Evolutionary conservation across 1,284 basidiomycete genomes (phyloP).

Genomic region (Ceraceosorus bombacis): DNA sequence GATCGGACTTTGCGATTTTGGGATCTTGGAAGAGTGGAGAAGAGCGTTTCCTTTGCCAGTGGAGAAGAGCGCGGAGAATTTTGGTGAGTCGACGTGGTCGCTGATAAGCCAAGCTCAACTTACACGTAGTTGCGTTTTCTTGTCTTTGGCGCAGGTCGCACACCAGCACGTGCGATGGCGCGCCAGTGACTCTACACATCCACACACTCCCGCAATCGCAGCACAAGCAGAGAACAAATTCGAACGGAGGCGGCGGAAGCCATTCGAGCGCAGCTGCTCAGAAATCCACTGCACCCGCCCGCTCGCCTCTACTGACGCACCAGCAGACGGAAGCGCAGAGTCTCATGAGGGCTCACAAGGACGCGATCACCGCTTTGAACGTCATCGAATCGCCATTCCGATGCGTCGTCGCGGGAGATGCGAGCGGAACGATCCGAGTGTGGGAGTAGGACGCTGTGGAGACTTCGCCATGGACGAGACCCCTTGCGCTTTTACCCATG

Average conservation of each 20-base stretch:
- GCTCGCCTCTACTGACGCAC: constrained; percentile 29
- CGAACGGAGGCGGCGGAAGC: too few relatives aligned
- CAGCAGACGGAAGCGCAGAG: constrained; percentile 14
- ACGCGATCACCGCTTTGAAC: constrained; percentile 69
- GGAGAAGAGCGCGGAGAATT: constrained; percentile 18
- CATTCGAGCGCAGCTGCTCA: too few relatives aligned
- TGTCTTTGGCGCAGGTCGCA: too few relatives aligned
- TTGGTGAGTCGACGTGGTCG: background rate
- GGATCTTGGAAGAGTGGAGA: constrained; percentile 66
- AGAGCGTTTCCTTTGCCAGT: constrained; percentile 27
- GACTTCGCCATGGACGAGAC: too few relatives aligned
- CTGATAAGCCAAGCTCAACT: too few relatives aligned
- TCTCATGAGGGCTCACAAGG: constrained; percentile 58
- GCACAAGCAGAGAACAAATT: too few relatives aligned
- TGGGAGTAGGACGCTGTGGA: constrained; percentile 31
- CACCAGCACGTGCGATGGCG: too few relatives aligned
- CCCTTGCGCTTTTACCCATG: too few relatives aligned
- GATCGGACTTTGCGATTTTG: constrained; percentile 72
- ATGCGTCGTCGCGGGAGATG: constrained; percentile 74
- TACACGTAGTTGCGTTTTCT: too few relatives aligned
- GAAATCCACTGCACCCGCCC: background rate
- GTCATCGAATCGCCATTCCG: constrained; percentile 80
- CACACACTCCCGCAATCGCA: background rate
- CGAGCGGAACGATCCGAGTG: constrained; percentile 34
- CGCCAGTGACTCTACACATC: background rate